phyloP scores from a whole-genome alignment of 192 early-diverging fungal genomes.

The Podila verticillata region DNA sequence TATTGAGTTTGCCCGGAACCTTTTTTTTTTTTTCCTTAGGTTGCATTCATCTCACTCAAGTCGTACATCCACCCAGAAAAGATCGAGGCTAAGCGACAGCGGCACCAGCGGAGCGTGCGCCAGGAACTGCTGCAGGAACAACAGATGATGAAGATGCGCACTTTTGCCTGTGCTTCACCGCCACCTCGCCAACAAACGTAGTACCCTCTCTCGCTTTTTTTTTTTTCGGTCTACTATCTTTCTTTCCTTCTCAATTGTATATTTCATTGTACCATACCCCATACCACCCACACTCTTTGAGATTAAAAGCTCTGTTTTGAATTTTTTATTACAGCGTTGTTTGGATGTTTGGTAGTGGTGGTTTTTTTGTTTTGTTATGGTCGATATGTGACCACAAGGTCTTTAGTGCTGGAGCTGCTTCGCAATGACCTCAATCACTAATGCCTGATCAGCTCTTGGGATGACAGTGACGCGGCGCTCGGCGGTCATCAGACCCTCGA shows the following conservation, averaged over 20 bases:
- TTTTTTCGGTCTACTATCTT: too few relatives aligned
- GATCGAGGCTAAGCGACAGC: constrained; percentile 35
- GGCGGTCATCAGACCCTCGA: constrained; percentile 75
- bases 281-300: too few relatives aligned
- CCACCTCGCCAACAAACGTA: constrained; percentile 16
- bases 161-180: constrained; percentile 21
- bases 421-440: constrained; percentile 65
- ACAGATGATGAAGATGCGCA: constrained; percentile 19
- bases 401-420: constrained; percentile 53
- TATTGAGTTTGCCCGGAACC: too few relatives aligned
- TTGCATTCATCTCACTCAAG: constrained; percentile 42
- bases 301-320: background rate
- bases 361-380: too few relatives aligned
- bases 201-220: background rate
- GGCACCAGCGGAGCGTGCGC: constrained; percentile 20
- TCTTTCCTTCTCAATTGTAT: background rate
- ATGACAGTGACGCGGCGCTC: constrained; percentile 69
- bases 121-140: constrained; percentile 48
- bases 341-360: background rate
- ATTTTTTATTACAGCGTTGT: background rate
- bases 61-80: constrained; percentile 45
- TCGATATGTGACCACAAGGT: background rate
- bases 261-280: background rate
- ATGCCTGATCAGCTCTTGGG: constrained; percentile 56
- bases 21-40: too few relatives aligned